Percentiles rank a stretch among this genome's conserved stretches.
Conservation (phyloP, 1,139 yeast species). For the Blastobotrys petasosporus region DNA sequence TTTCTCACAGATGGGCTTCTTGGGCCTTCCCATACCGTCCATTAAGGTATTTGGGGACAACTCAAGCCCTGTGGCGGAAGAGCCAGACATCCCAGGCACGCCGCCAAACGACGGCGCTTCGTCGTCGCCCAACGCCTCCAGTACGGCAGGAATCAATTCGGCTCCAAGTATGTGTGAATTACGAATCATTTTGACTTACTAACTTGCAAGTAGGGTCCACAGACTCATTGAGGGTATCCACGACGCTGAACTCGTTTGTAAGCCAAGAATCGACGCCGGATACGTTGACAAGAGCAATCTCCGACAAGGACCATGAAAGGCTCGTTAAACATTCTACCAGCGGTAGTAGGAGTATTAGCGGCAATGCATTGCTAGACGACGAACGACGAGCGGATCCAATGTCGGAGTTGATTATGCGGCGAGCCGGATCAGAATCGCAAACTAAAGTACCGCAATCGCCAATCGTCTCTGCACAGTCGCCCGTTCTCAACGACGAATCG, state of each 20-base stretch:
- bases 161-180: conserved; percentile 7
- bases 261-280: neutral
- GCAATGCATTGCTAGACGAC: conserved; percentile 2
- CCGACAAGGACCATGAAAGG: neutral
- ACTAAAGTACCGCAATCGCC: conserved; percentile 1
- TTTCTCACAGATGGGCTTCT: conserved; percentile 9
- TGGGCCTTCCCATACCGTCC: conserved; percentile 11
- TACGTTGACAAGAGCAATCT: neutral
- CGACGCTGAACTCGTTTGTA: neutral
- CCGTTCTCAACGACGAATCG: neutral
- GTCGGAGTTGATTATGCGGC: conserved; percentile 12
- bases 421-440: conserved; percentile 13
- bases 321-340: neutral
- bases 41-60: conserved; percentile 9
- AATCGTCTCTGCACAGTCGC: neutral
- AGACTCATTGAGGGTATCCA: neutral
- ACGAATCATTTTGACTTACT: too few relatives aligned
- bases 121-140: conserved; percentile 1
- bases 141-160: neutral
- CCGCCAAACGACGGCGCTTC: conserved; percentile 3
- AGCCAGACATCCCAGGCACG: conserved; percentile 5
- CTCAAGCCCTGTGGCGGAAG: neutral
- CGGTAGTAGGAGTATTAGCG: neutral
- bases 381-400: conserved; percentile 10
- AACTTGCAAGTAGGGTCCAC: neutral